Base-by-base conservation (phyloP, 2,329 filamentous ascomycete genomes). In the Phialophora macrospora region DNA sequence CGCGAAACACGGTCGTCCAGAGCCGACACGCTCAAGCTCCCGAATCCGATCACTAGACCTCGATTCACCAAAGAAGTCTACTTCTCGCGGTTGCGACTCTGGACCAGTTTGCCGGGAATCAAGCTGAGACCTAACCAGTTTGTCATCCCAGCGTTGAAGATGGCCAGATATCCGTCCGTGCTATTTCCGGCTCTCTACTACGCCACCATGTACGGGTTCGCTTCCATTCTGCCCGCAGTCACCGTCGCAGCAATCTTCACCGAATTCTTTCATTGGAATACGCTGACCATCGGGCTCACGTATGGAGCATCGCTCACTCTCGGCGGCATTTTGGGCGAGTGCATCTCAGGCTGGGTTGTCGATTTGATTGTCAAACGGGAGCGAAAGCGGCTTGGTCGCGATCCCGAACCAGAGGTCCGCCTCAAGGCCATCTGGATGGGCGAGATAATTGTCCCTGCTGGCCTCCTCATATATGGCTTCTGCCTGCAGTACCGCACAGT, bases 181-280 rank as follows among this genome's bases (percentile, higher is more conserved):
- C 64, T 75, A 7, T 74, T 76, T 60, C 73, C 75, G 1, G 73
- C 72, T 1, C 62, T 75, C 4, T 77, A 76, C 60, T 77, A 75
- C 61, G 68, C 68, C 12, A 68, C 73, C 6, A 70, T 73, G 63
- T 77, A 75, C 62, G 75, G 73, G 24, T 76, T 75, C 60, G 72
- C 73, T 8, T 72, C 72, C 30, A 75, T 76, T 41, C 68, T 76
- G 9, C 73, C 74, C 9, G 75, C 75, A 14, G 75, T 76, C 2
- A 76, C 75, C 2, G 74, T 74, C 20, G 73, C 75, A 8, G 70
- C 72, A 38, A 74, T 75, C 26, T 76, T 76, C 65, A 59, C 69
- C 8, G 62, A 71, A 51, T 64, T 66, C n/a, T 76, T 75, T 65
- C 69, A 70, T 49, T 76, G 73, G 73, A 70, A 73, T 49, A 73